A percentile compares a stretch with the other conserved stretches of the same genome.
These are phyloP conservation scores for Fistulifera solaris DNA, from an alignment of 108 stramenopile species.

Conservation along the genomic window DNA sequence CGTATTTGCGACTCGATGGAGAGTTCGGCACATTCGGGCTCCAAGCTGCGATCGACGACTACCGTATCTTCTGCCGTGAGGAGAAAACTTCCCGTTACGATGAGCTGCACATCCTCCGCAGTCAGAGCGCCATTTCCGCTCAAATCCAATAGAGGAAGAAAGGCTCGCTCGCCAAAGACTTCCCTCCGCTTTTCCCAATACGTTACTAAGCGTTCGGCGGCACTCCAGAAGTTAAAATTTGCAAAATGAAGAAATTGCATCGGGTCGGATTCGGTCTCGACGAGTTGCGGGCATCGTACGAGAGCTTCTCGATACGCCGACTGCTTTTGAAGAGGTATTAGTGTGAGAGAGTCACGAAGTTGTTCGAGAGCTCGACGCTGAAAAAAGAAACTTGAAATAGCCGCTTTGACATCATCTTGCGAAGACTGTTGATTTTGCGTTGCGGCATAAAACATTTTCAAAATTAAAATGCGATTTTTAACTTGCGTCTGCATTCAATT, in stretches of 20 bases:
- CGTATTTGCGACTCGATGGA: no score
- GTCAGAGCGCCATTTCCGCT: constrained; percentile 7
- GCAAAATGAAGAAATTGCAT: constrained; percentile 12
- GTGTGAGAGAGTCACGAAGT: constrained; percentile 2
- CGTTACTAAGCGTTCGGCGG: not conserved
- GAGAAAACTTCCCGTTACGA: constrained; percentile 4
- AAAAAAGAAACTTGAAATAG: no score
- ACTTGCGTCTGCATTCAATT: no score
- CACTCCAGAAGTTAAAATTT: constrained; percentile 4
- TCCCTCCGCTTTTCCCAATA: constrained; percentile 7
- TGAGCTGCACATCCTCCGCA: constrained; percentile 1
- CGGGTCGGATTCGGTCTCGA: constrained; percentile 7
- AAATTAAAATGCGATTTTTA: no score
- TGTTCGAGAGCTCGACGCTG: constrained; percentile 2
- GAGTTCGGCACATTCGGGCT: no score
- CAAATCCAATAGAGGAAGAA: constrained; percentile 2
- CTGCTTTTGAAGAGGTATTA: constrained; percentile 3
- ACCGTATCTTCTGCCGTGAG: no score
- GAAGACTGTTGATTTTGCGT: no score
- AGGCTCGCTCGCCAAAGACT: constrained; percentile 6
- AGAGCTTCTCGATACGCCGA: constrained; percentile 2
- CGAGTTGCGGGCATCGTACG: not conserved
- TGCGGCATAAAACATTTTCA: no score
- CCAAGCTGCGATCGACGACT: no score
- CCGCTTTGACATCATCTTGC: no score